Evolutionary conservation across 257 asterid species (phyloP).

Genomic region (Coffea eugenioides): DNA sequence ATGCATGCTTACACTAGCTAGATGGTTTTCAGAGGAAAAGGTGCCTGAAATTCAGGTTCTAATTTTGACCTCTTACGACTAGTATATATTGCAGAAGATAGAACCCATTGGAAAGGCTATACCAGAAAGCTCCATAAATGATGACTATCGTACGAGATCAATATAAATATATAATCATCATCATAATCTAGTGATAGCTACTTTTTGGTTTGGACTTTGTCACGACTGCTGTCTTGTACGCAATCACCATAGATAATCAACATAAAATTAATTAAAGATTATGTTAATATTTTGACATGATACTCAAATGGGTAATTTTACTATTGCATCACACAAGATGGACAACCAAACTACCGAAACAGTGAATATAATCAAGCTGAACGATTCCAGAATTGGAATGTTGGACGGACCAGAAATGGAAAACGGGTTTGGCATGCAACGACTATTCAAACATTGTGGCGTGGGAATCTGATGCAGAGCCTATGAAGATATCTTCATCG

Average conservation of each 20-base stretch:
- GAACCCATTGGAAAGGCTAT: background rate
- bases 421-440: background rate
- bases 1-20: too few species aligned
- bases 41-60: too few species aligned
- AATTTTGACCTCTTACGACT: too few species aligned
- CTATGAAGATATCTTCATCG: conserved; percentile 37
- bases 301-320: background rate
- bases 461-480: background rate
- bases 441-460: conserved; percentile 6
- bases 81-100: background rate
- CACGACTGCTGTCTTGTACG: background rate
- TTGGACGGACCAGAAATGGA: background rate
- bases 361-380: background rate
- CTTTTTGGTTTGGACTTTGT: background rate
- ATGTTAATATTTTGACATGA: background rate
- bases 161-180: background rate
- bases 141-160: too few species aligned
- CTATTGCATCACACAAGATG: background rate
- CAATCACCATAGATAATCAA: too few species aligned
- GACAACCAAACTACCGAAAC: background rate
- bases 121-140: too few species aligned
- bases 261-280: background rate
- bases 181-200: background rate
- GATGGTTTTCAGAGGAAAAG: too few species aligned
- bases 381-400: background rate